Evolutionary conservation across 441 rosid genomes (phyloP).

Genomic region (Brassica hybrid): DNA sequence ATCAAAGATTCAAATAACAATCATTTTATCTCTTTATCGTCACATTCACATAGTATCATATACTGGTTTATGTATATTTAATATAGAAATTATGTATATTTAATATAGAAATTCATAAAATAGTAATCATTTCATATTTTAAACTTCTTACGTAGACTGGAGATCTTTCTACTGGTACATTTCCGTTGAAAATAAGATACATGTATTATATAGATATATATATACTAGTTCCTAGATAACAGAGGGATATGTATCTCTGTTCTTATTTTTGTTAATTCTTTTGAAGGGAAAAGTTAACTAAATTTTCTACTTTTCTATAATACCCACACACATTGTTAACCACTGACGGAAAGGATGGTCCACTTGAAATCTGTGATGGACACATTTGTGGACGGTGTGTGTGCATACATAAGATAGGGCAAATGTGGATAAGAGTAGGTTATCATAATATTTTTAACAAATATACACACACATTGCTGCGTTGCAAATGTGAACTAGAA

Average conservation of each 20-base stretch:
- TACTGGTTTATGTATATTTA: not conserved
- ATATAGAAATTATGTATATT: not conserved
- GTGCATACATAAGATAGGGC: not conserved
- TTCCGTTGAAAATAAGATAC: not conserved
- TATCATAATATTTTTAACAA: no score
- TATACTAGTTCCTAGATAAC: not conserved
- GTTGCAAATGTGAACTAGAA: not conserved
- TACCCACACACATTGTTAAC: not conserved
- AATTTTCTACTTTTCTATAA: not conserved
- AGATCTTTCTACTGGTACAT: not conserved
- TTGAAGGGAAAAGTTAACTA: not conserved
- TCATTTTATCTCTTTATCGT: not conserved
- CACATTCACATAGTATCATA: not conserved
- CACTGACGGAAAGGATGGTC: conserved; percentile 16
- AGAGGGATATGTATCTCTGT: not conserved
- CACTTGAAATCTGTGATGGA: conserved; percentile 28
- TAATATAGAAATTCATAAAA: not conserved
- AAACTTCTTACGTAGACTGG: not conserved
- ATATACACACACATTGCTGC: not conserved
- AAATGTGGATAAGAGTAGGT: conserved; percentile 21
- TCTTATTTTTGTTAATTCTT: conserved; percentile 3
- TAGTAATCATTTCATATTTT: not conserved
- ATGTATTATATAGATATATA: not conserved
- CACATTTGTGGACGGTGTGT: conserved; percentile 32
- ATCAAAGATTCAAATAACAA: not conserved